Conservation (phyloP, 2,329 filamentous ascomycete species). For the Nemania sp. region DNA sequence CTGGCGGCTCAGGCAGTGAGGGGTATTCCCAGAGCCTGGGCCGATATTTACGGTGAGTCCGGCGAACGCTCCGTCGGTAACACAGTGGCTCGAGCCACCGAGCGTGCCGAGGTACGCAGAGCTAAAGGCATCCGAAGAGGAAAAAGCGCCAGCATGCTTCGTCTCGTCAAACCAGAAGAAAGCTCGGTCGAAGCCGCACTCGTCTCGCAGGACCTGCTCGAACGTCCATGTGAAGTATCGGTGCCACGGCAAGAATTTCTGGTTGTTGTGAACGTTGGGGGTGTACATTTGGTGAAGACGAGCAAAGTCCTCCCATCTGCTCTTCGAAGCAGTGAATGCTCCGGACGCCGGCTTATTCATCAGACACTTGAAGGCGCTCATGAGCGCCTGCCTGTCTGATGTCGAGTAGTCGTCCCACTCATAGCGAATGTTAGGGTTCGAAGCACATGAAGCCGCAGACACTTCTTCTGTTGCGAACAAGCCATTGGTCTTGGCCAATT, state of each 20-base stretch:
- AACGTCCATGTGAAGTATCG: conserved; percentile 37
- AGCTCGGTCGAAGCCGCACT: conserved; percentile 36
- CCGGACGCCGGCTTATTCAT: conserved; percentile 34
- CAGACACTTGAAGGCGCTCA: conserved; percentile 38
- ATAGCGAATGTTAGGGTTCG: conserved; percentile 38
- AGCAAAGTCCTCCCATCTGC: conserved; percentile 39
- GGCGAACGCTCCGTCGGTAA: conserved; percentile 36
- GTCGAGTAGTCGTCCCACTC: conserved; percentile 38
- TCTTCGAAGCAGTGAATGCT: conserved; percentile 31
- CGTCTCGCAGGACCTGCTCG: conserved; percentile 37
- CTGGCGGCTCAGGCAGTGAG: conserved; percentile 33
- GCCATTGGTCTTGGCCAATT: conserved; percentile 14
- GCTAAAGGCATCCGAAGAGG: conserved; percentile 33
- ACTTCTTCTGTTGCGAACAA: not conserved
- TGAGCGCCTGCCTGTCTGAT: conserved; percentile 35
- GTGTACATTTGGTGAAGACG: conserved; percentile 37
- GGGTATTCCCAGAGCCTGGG: conserved; percentile 24
- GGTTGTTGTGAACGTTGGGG: conserved; percentile 37
- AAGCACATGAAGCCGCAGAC: conserved; percentile 28
- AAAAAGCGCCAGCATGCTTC: conserved; percentile 38
- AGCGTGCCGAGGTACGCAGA: conserved; percentile 33
- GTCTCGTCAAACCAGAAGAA: conserved; percentile 41
- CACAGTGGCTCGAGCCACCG: conserved; percentile 29
- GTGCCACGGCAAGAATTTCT: conserved; percentile 38
- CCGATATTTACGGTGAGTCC: conserved; percentile 37